Base-by-base conservation (phyloP, 225 moss, liverwort and hornwort genomes). In the Ulota crispa region DNA sequence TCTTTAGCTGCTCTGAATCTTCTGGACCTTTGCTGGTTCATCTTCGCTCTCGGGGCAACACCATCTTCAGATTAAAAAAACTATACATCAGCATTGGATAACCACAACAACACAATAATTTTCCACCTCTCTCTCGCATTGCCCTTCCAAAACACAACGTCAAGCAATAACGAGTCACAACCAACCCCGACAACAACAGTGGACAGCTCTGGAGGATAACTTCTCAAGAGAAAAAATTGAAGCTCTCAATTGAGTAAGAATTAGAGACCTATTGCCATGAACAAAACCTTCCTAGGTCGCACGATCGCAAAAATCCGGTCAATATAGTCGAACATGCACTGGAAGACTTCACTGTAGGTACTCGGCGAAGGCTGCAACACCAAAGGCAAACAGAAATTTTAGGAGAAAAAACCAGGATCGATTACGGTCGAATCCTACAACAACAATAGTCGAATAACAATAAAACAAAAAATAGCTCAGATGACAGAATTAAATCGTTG, bases 1-100 rank as follows among this genome's bases (percentile, higher is more conserved):
- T 99, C 99, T 85, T 96, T 99, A 15, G 99, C 99, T 85, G 94
- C 94, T 88, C 96, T 92, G 61, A 99, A 99, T 73, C 93, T 86
- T 76, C 96, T 92, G 16, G 96, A 96, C 64, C 99, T 89, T 85
- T 99, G 96, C 83, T 96, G 99, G 72, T 99, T 99, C 96, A 96
- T 99, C 86, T 99, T 99, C 7, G 96, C 96, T 87, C 96, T 82
- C 37, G 96, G 99, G 41, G 99, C 99, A 54, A 99, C 99, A 41
- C 96, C 99, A 92, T 99, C 96, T 99, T 75, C 68, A 55, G 59
- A 75, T 59, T 47, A 55, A 61, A 26, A 26, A 75, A 62, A 52
- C 32, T 61, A 14, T n/a, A 50, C 7, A 24, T 80, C 73, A 61
- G 6, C 47, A 41, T 42, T 34, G 9, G 14, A 7, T 36, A 77